Base-by-base conservation (phyloP, 2,329 filamentous ascomycete genomes). In the Sporothrix variecibatus region DNA sequence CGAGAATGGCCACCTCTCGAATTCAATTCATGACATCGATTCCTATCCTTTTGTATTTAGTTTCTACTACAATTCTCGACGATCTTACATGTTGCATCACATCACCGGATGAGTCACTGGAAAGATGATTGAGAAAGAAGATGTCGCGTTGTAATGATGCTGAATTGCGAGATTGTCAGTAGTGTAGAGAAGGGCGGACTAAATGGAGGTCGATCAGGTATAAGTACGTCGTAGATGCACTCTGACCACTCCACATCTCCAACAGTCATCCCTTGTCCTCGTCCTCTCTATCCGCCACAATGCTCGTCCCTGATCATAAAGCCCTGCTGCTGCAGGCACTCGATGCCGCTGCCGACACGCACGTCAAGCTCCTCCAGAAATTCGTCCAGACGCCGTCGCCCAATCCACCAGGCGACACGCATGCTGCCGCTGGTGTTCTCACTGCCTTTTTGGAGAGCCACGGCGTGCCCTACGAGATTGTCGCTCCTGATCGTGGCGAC, bases 331-430 rank as follows among this genome's bases (percentile, higher is more conserved):
- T 74, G 15, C 49, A 74, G 28, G 73, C 71, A 11, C 70, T 74
- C 23, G 73, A 68, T 3, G 71, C 60, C 1, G 67, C 58, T 31
- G 6, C 20, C 7, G 73, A 71, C 8, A 34, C n/a, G 7, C 73
- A 74, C 17, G 34, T 74, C 58, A 58, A 43, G 1, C 51, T 73
- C 1, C 43, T 75, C 49, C 75, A 75, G 58, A 15, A 34, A 12
- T 72, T 75, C 38, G 74, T 75, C 2, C 74, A 71, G 17, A 40
- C 74, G 0, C 72, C 71, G 38, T 75, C 75, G 40, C 73, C 75
- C 1, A 74, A 70, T 51, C 73, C 73, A 31, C 71, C 75, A 3
- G 75, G 73, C 9, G n/a, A 58, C 20, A 75, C 73, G n/a, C 38
- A 28, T 0, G 46, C 67, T 0, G 74, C 74, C 1, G 74, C 74